Conservation (phyloP, 2,329 filamentous ascomycete species). For the Fusarium nelsonii region DNA sequence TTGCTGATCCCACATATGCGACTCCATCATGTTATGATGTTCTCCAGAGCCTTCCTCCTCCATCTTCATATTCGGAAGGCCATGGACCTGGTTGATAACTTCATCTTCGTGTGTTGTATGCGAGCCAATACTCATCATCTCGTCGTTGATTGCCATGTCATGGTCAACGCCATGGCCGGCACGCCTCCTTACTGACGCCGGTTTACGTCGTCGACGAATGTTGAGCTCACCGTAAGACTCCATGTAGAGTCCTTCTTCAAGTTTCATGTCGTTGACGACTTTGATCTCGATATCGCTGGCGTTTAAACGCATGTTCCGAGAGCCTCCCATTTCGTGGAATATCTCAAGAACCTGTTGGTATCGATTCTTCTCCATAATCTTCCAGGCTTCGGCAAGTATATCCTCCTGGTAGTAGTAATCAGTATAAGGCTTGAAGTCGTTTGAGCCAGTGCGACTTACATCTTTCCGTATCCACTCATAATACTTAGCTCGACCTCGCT, state of each 20-base stretch:
- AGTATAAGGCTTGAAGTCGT: constrained; percentile 4
- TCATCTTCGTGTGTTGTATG: constrained; percentile 54
- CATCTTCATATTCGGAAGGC: constrained; percentile 42
- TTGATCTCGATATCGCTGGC: constrained; percentile 63
- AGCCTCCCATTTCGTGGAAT: constrained; percentile 65
- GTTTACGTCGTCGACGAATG: constrained; percentile 58
- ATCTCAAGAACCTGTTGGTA: constrained; percentile 58
- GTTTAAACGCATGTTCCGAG: constrained; percentile 62
- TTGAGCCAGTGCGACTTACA: constrained; percentile 55
- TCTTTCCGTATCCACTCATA: constrained; percentile 63
- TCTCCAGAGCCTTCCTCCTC: constrained; percentile 43
- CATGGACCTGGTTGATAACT: constrained; percentile 53
- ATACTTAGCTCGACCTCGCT: constrained; percentile 63
- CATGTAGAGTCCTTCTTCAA: constrained; percentile 56
- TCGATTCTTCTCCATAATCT: constrained; percentile 57
- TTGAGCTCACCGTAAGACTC: constrained; percentile 55
- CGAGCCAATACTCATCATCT: constrained; percentile 54
- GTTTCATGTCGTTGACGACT: constrained; percentile 59
- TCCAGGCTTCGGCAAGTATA: constrained; percentile 57
- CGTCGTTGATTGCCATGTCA: constrained; percentile 53
- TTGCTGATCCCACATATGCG: constrained; percentile 49
- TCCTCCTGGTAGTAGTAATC: constrained; percentile 52
- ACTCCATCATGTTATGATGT: constrained; percentile 48
- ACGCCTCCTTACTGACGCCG: constrained; percentile 51
- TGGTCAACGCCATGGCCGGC: constrained; percentile 34